phyloP scores from a whole-genome alignment of 2,329 filamentous ascomycete species.

The Colletotrichum simmondsii region DNA sequence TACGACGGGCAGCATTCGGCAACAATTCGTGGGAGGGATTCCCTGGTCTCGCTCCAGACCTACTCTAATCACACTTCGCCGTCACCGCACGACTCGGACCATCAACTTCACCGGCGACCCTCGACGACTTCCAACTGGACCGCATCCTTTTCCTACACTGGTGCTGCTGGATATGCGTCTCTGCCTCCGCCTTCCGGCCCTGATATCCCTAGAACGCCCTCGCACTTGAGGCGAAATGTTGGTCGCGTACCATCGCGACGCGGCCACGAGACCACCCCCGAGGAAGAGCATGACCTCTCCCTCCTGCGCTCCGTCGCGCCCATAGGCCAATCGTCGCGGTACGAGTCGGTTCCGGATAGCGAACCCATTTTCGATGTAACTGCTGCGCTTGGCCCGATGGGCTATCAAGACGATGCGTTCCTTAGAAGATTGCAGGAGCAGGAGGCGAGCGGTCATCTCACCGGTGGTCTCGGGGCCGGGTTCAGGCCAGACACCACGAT shows the following conservation, averaged over 20 bases:
- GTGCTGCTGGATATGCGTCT: constrained; percentile 38
- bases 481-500: constrained; percentile 60
- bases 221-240: constrained; percentile 39
- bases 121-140: constrained; percentile 38
- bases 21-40: constrained; percentile 47
- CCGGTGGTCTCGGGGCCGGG: constrained; percentile 68
- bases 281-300: constrained; percentile 56
- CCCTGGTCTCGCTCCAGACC: constrained; percentile 53
- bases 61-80: constrained; percentile 39
- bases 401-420: constrained; percentile 55
- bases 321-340: constrained; percentile 47
- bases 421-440: constrained; percentile 58
- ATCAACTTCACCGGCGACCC: background rate
- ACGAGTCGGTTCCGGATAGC: constrained; percentile 44
- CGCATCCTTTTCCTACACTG: constrained; percentile 42
- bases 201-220: constrained; percentile 36
- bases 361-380: constrained; percentile 56
- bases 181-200: constrained; percentile 33
- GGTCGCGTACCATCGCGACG: constrained; percentile 40
- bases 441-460: constrained; percentile 65
- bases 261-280: constrained; percentile 43
- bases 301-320: constrained; percentile 54
- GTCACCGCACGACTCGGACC: constrained; percentile 7
- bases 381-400: constrained; percentile 57
- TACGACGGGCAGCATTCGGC: constrained; percentile 39